Base-by-base conservation (phyloP, 176 grass and related monocot species). In the Luzula sylvatica region DNA sequence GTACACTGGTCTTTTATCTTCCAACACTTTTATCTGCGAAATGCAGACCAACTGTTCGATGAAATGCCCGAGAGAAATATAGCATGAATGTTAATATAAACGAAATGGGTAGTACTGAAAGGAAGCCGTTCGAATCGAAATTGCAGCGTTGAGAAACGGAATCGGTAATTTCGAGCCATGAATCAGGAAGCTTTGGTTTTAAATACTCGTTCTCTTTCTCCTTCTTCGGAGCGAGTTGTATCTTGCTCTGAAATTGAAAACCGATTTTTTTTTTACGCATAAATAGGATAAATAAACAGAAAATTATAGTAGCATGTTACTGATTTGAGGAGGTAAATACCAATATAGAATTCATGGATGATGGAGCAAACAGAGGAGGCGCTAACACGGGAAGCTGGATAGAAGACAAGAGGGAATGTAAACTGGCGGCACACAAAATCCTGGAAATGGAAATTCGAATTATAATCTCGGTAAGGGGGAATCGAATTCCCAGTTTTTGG, bases 161-260 rank as follows among this genome's bases (percentile, higher is more conserved):
- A 59, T 83, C 93, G 23, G 75, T 83, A 56, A 87, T 92, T 78
- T 92, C 82, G 26, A 92, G 67, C 86, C 82, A 98, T 26, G 53
- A 82, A 56, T 61, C 56, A 65, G 72, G 77, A 2, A 8, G 65
- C 59, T 35, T 35, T 35, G 30, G 30, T 9, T 35, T 35, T 20
- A 11, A 41, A 41, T n/a, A 20, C 30, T 42, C 17, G n/a, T 1
- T 41, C 49, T 44, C 21, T 29, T 46, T 64, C 27, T 20, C 24
- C 19, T 65, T 65, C 28, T 46, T 44, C 13, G 12, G 42, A 0
- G 23, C 41, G 11, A 16, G 42, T 64, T 49, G 21, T 25, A 61
- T 45, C 20, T 61, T 61, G 15, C 14, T 38, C 60, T 64, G 60
- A 49, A 64, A 3, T 64, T 1, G 9, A 35, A 4, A 48, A 3